Conservation (phyloP, 305 asterid genomes). For the Fraxinus sp. region DNA sequence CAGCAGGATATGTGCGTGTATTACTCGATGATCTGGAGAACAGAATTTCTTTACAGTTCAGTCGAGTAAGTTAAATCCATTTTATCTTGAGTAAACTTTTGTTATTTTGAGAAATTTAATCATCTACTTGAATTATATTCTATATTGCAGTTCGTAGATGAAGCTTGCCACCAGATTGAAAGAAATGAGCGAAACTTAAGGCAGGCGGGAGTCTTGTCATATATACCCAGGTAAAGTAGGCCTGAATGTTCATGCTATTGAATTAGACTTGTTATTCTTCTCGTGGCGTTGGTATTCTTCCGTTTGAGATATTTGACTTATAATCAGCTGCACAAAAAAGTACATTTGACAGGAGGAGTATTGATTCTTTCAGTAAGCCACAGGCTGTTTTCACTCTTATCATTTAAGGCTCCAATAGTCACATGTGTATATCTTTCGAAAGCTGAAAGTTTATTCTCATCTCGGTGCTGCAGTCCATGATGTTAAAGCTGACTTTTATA, state of each 20-base stretch:
- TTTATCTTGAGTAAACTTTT: not conserved
- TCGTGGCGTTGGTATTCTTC: not conserved
- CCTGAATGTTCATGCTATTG: constrained; percentile 5
- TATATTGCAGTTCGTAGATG: constrained; percentile 89
- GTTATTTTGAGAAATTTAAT: constrained; percentile 17
- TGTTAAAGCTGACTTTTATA: not conserved
- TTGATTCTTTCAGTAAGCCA: constrained; percentile 3
- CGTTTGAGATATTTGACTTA: not conserved
- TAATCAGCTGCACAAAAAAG: not conserved
- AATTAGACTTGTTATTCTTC: not conserved
- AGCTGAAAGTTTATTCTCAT: constrained; percentile 7
- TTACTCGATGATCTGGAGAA: constrained; percentile 94
- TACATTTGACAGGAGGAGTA: not conserved
- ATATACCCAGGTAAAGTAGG: constrained; percentile 73
- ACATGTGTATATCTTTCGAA: not conserved
- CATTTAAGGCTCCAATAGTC: not conserved
- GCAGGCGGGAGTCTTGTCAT: constrained; percentile 86
- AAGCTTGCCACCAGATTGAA: constrained; percentile 98
- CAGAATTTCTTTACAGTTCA: constrained; percentile 76
- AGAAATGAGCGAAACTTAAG: constrained; percentile 89
- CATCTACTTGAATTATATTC: constrained; percentile 22
- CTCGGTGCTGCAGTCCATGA: not conserved
- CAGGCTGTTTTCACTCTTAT: not conserved
- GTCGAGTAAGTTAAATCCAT: constrained; percentile 61
- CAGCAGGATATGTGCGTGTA: constrained; percentile 97